Conservation (phyloP, 768 basidiomycete genomes). For the Mycena indigotica region DNA sequence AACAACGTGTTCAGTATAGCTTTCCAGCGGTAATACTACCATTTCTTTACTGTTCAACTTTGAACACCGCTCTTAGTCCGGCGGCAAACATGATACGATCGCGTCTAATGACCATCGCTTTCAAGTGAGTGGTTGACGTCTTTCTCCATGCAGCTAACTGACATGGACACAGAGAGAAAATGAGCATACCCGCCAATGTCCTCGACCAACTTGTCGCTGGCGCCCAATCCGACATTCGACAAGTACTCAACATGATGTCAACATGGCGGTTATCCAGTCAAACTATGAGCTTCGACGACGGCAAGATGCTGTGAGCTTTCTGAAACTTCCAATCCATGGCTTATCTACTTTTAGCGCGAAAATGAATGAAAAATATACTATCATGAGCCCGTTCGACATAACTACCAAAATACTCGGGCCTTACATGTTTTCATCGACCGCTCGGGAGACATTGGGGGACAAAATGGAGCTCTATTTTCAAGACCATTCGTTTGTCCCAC, state of each 20-base stretch:
- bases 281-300: constrained; percentile 88
- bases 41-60: neutral
- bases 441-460: constrained; percentile 79
- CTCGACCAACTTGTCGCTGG: constrained; percentile 89
- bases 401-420: constrained; percentile 90
- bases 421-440: constrained; percentile 82
- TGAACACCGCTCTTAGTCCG: constrained; percentile 55
- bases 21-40: constrained; percentile 68
- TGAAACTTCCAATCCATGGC: neutral
- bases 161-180: constrained; percentile 67
- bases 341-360: constrained; percentile 56
- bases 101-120: constrained; percentile 82
- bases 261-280: constrained; percentile 89
- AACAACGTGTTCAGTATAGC: constrained; percentile 71
- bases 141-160: neutral
- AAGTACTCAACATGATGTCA: constrained; percentile 96
- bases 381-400: constrained; percentile 91
- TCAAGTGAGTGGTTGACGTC: constrained; percentile 63
- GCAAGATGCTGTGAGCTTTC: constrained; percentile 78
- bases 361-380: constrained; percentile 89
- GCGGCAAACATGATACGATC: constrained; percentile 77
- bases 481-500: constrained; percentile 89
- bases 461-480: constrained; percentile 98
- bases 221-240: constrained; percentile 94
- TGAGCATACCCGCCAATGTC: constrained; percentile 90